Evolutionary conservation across 371 early-diverging fungal species (phyloP), one percentile per base, ranked within the genome.

Genomic region (Rhizopus microsporus): DNA sequence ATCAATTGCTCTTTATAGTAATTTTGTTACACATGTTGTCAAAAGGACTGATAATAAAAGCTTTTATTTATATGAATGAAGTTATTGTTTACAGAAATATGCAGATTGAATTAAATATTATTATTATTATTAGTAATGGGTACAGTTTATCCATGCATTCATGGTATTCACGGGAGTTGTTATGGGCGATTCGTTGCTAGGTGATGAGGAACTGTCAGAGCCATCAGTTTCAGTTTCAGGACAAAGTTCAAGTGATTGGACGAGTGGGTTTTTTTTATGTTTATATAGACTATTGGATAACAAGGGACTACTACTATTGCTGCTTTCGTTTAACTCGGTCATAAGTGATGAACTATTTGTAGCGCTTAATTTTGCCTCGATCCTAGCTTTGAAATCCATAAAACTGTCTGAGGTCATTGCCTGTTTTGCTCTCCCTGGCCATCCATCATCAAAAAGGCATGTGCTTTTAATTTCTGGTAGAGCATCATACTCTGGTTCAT

Each of bases 401-500:
- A 66, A 66, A 3, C 59, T 58, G 12, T 29, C 43, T 15, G 62
- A 51, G 1, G 34, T 51, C 59, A 58, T 58, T 1, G 67, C 67
- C 9, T 42, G 38, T 30, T 62, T 61, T 33, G 67, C 54, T 51
- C 62, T 50, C 45, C 67, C 67, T 3, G 61, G 61, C 67, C 67
- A 66, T 3, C 62, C 67, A n/a, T 66, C 67, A n/a, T 58, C 47
- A 35, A 66, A 57, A 13, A 63, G 39, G 7, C 38, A 10, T 5
- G 23, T 15, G n/a, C 23, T 37, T 44, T 39, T 30, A 9, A 15
- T 51, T 5, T 39, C n/a, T 23, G 35, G 10, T 30, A 17, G 47
- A 16, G 34, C 13, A 12, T 58, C 59, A 31, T 56, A 56, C 59
- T 77, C 74, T 34, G 68, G 45, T 17, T 77, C 77, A 42, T 77